Evolutionary conservation across 148 eudicot genomes (phyloP).

Genomic region (Tetragonia tetragonoides): DNA sequence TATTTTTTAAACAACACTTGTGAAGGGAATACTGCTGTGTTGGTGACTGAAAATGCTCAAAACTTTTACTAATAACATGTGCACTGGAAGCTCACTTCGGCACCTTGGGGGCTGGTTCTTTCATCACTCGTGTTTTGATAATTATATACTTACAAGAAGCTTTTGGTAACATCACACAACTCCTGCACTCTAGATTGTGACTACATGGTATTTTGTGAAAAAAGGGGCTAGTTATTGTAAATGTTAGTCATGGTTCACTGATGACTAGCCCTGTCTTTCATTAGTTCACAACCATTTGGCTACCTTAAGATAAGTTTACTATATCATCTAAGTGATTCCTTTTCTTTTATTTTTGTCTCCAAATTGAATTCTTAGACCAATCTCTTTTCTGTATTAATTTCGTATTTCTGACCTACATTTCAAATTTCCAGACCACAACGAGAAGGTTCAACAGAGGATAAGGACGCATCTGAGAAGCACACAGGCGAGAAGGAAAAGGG

Average conservation of each 20-base stretch:
- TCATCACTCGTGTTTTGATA: too few relatives aligned
- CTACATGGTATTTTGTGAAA: background rate
- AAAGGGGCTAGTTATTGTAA: background rate
- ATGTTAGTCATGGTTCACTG: too few relatives aligned
- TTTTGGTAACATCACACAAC: background rate
- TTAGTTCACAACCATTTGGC: too few relatives aligned
- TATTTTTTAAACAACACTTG: too few relatives aligned
- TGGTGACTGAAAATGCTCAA: background rate
- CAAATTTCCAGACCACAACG: constrained; percentile 12
- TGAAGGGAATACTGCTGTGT: too few relatives aligned
- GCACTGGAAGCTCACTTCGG: background rate
- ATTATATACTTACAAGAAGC: background rate
- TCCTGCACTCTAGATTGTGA: background rate
- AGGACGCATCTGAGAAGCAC: constrained; percentile 6
- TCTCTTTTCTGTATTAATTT: background rate
- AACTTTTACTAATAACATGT: background rate
- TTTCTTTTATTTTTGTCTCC: too few relatives aligned
- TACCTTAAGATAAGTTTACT: too few relatives aligned
- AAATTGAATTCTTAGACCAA: too few relatives aligned
- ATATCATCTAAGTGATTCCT: too few relatives aligned
- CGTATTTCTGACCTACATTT: background rate
- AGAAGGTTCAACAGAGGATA: constrained; percentile 12
- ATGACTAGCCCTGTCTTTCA: too few relatives aligned
- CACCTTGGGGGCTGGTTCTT: background rate
- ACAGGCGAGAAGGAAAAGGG: constrained; percentile 10